Percentiles rank a stretch among this genome's conserved stretches.
These are phyloP conservation scores for Flagelloscypha sp. DNA, from an alignment of 768 basidiomycete genomes.

Conservation along the genomic window DNA sequence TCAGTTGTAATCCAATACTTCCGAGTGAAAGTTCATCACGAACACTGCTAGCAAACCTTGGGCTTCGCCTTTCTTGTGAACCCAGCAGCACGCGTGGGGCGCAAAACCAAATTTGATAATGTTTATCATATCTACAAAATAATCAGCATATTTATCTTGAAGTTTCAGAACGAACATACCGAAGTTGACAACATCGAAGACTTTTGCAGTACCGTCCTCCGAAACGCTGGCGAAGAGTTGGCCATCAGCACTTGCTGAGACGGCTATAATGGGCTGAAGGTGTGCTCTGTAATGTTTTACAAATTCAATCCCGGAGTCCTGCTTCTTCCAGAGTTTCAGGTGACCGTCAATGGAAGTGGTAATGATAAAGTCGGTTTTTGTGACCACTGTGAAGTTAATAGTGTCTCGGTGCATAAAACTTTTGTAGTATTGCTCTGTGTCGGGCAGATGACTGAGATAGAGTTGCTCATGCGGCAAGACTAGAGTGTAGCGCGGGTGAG, in stretches of 20 bases:
- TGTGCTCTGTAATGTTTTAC: constrained; percentile 98
- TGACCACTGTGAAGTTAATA: constrained; percentile 82
- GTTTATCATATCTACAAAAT: constrained; percentile 85
- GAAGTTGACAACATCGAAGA: constrained; percentile 97
- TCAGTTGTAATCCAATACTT: constrained; percentile 7
- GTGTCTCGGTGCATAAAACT: constrained; percentile 97
- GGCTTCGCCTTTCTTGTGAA: constrained; percentile 82
- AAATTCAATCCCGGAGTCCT: constrained; percentile 91
- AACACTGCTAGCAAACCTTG: constrained; percentile 85
- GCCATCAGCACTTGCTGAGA: constrained; percentile 87
- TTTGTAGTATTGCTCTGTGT: constrained; percentile 90
- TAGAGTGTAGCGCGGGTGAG: constrained; percentile 30
- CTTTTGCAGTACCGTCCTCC: constrained; percentile 87
- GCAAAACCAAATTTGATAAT: constrained; percentile 84
- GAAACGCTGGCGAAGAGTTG: constrained; percentile 86
- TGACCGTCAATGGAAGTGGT: constrained; percentile 95
- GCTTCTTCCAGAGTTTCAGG: constrained; percentile 99
- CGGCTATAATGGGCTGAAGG: constrained; percentile 64
- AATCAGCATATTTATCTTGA: too few species aligned
- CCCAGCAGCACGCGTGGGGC: constrained; percentile 91
- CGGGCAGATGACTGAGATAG: constrained; percentile 87
- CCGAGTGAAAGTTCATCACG: constrained; percentile 1
- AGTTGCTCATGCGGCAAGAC: constrained; percentile 90
- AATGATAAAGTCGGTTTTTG: constrained; percentile 89
- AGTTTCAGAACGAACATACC: constrained; percentile 47